phyloP scores from a whole-genome alignment of 768 basidiomycete genomes.

The Leccinum disarticulatum region DNA sequence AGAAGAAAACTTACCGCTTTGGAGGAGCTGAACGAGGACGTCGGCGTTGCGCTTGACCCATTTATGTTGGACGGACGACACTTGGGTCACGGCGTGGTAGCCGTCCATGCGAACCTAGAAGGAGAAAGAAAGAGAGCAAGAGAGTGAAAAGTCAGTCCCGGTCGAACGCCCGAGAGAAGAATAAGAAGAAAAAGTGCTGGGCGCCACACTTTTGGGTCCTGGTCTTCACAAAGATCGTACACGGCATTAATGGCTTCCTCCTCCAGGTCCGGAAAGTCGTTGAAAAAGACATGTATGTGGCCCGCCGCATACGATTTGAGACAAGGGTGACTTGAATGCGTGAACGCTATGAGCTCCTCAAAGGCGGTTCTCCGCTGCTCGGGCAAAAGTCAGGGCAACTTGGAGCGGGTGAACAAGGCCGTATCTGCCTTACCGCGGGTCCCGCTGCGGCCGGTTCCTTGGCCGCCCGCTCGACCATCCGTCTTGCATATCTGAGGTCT shows the following conservation, averaged over 20 bases:
- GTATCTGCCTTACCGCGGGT: slow-evolving; percentile 35
- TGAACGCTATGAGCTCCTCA: slow-evolving; percentile 52
- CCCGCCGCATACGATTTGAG: slow-evolving; percentile 59
- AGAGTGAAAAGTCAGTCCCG: slow-evolving; percentile 3
- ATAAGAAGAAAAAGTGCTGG: neutral
- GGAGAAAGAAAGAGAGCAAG: neutral
- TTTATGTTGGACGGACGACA: slow-evolving; percentile 48
- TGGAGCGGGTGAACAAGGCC: neutral
- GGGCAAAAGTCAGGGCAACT: slow-evolving; percentile 11
- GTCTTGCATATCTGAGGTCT: slow-evolving; percentile 23
- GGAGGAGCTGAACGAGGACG: slow-evolving; percentile 71
- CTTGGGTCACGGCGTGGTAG: slow-evolving; percentile 57
- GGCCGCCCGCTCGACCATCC: slow-evolving; percentile 47
- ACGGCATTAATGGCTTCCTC: slow-evolving; percentile 76
- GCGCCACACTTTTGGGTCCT: slow-evolving; percentile 45
- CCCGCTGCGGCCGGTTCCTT: slow-evolving; percentile 39
- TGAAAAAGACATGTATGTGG: slow-evolving; percentile 58
- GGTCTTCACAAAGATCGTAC: slow-evolving; percentile 77
- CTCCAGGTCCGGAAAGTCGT: slow-evolving; percentile 68
- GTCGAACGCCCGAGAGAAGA: slow-evolving; percentile 2
- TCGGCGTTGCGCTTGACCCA: slow-evolving; percentile 73
- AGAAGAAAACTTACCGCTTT: slow-evolving; percentile 55
- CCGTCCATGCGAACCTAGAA: slow-evolving; percentile 67
- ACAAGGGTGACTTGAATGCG: slow-evolving; percentile 44
- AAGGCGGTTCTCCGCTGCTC: slow-evolving; percentile 52